A percentile compares a stretch with the other conserved stretches of the same genome.
Evolutionary conservation across 2,329 filamentous ascomycete genomes (phyloP).

Genomic region (Aspergillus sp.): DNA sequence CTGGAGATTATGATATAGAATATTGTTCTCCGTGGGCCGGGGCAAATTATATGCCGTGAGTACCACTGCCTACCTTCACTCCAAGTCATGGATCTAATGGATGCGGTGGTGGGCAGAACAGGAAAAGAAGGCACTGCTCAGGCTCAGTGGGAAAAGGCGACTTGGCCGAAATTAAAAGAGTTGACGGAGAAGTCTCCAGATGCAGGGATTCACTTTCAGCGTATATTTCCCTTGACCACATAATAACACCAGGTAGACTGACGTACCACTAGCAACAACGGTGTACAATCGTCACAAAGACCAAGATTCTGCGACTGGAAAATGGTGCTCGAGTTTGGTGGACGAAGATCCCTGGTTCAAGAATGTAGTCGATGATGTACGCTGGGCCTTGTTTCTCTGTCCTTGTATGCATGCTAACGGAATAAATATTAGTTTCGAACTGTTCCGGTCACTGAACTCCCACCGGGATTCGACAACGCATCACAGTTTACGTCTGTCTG

Average conservation of each 20-base stretch:
- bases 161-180: conserved; percentile 53
- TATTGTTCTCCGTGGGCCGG: conserved; percentile 84
- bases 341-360: conserved; percentile 62
- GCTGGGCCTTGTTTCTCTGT: not conserved
- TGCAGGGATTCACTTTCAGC: conserved; percentile 69
- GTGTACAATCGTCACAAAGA: conserved; percentile 58
- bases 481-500: conserved; percentile 73
- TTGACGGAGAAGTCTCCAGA: conserved; percentile 58
- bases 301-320: conserved; percentile 40
- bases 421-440: conserved; percentile 47
- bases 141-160: conserved; percentile 35
- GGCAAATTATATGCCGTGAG: conserved; percentile 65
- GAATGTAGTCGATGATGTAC: conserved; percentile 57
- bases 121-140: not conserved
- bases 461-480: conserved; percentile 58
- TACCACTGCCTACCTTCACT: conserved; percentile 8
- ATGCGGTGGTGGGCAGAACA: not conserved
- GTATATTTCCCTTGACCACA: conserved; percentile 27
- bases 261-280: conserved; percentile 24
- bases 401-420: not conserved
- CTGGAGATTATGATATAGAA: conserved; percentile 80
- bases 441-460: conserved; percentile 49
- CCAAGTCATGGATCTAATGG: conserved; percentile 2
- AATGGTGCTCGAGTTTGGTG: conserved; percentile 59
- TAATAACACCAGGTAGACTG: conserved; percentile 37